Conservation (phyloP, 2,329 filamentous ascomycete genomes). For the Phoma sp. region DNA sequence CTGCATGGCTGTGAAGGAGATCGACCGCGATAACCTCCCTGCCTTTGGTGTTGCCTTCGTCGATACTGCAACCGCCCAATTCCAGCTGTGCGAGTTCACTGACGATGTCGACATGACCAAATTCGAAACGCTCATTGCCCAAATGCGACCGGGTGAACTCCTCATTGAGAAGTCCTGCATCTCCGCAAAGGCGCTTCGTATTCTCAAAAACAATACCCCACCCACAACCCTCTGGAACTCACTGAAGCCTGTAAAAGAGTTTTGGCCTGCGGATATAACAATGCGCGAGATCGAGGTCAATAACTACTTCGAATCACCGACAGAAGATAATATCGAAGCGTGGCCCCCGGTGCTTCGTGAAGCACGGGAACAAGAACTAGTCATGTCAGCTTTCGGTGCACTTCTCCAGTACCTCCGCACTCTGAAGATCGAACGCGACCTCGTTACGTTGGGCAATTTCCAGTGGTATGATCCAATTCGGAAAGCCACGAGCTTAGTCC, state of each 20-base stretch:
- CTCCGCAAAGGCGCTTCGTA: conserved; percentile 87
- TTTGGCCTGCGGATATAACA: conserved; percentile 86
- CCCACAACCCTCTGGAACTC: conserved; percentile 96
- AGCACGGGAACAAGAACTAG: conserved; percentile 76
- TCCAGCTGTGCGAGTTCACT: conserved; percentile 88
- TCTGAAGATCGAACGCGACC: conserved; percentile 85
- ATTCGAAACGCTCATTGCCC: conserved; percentile 95
- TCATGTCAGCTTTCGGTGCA: conserved; percentile 91
- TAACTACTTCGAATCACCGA: conserved; percentile 75
- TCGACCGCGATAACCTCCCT: conserved; percentile 73
- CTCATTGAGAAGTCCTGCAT: conserved; percentile 83
- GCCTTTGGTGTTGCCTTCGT: conserved; percentile 93
- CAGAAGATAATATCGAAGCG: conserved; percentile 65
- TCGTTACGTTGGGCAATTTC: conserved; percentile 91
- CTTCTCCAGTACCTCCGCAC: conserved; percentile 82
- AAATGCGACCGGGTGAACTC: conserved; percentile 87
- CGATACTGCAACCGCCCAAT: conserved; percentile 94
- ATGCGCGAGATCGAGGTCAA: conserved; percentile 80
- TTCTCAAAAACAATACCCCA: conserved; percentile 93
- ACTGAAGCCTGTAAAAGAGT: conserved; percentile 84
- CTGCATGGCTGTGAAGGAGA: conserved; percentile 88
- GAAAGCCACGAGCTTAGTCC: conserved; percentile 84
- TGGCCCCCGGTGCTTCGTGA: conserved; percentile 82
- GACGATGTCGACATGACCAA: conserved; percentile 94
- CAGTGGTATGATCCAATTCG: conserved; percentile 91